Conservation (phyloP, 345 rosid species). For the Heritiera fomes region DNA sequence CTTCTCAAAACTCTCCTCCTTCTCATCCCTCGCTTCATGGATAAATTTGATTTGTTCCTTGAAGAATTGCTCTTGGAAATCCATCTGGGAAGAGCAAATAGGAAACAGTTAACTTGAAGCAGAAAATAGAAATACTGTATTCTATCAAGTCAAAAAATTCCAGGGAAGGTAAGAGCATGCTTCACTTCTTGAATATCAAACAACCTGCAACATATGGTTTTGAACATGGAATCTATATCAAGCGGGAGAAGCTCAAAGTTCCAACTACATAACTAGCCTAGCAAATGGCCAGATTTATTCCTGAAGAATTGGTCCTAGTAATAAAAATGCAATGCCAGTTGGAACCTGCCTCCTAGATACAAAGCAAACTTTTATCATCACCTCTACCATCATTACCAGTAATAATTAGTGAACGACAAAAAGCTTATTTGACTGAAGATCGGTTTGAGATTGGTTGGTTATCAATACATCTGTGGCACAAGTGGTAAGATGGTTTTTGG, state of each 20-base stretch:
- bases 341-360: not conserved
- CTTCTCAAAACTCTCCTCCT: constrained; percentile 80
- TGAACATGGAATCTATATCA: not conserved
- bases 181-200: not conserved
- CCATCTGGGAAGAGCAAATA: constrained; percentile 47
- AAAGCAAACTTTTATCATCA: not conserved
- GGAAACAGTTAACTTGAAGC: not conserved
- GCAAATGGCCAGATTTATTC: constrained; percentile 1
- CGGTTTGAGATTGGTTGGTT: not conserved
- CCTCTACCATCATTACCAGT: not conserved
- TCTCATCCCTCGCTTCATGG: constrained; percentile 48
- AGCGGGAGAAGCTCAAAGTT: not conserved
- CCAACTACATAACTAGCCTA: not conserved
- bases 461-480: not conserved
- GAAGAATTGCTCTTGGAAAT: constrained; percentile 73
- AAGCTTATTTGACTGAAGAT: not conserved
- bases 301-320: not conserved
- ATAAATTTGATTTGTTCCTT: constrained; percentile 52
- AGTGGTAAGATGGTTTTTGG: not conserved
- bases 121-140: not conserved
- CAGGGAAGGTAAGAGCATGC: not conserved
- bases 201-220: not conserved
- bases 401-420: not conserved
- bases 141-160: not conserved
- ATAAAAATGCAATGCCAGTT: not conserved